Base-by-base conservation (phyloP, 768 basidiomycete species). In the Hemileccinum impolitum region DNA sequence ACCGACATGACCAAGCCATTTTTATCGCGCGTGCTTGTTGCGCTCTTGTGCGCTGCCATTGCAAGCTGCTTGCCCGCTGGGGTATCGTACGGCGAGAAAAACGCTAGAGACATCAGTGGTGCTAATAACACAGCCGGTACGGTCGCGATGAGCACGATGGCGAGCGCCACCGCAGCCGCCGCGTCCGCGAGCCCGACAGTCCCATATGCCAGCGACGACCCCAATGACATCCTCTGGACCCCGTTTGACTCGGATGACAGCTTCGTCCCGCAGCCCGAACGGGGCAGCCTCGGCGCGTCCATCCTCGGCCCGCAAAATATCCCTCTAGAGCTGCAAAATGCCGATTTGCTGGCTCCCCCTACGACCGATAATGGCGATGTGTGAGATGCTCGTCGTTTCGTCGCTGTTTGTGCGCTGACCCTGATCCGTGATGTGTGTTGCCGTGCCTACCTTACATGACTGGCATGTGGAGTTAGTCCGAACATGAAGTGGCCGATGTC, bases 401-500 rank as follows among this genome's bases (percentile, higher is more conserved):
- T n/a, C 26, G 5, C 7, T 13, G n/a, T 15, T 19, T 12, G 37
- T 17, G 23, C 23, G 23, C 23, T 23, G 23, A 23, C n/a, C n/a
- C n/a, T n/a, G n/a, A n/a, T n/a, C n/a, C n/a, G n/a, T n/a, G n/a
- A n/a, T n/a, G n/a, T n/a, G n/a, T n/a, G n/a, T n/a, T n/a, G n/a
- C n/a, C n/a, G n/a, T n/a, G n/a, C n/a, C n/a, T n/a, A n/a, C n/a
- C n/a, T n/a, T n/a, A n/a, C n/a, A n/a, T n/a, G n/a, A n/a, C n/a
- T n/a, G n/a, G n/a, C n/a, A n/a, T n/a, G n/a, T n/a, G n/a, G n/a
- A n/a, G n/a, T n/a, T 47, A 73, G 67, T 3, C 48, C 56, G 5
- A 82, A 82, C 49, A 68, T 69, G 45, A 84, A 82, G 55, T 84
- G 82, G 83, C 75, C 80, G 0, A 77, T 82, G 59, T 69, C 75